Conservation (phyloP, 2,329 filamentous ascomycete genomes). For the Neonectria ditissima region DNA sequence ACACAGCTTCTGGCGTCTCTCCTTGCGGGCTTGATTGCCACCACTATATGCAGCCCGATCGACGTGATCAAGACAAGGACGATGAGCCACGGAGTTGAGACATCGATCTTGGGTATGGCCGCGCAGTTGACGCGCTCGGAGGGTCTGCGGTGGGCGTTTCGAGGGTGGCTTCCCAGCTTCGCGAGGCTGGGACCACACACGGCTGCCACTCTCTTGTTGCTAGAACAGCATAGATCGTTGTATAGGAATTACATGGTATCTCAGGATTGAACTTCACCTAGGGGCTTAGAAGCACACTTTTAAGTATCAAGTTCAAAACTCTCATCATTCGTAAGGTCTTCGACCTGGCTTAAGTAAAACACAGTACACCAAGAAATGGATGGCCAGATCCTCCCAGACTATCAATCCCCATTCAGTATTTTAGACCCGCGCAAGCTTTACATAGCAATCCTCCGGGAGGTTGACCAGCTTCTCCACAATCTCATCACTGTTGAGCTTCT, state of each 20-base stretch:
- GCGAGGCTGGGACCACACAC: conserved; percentile 27
- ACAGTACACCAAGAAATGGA: conserved; percentile 8
- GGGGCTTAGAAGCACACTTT: neutral
- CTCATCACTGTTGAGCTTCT: conserved; percentile 33
- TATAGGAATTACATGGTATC: conserved; percentile 9
- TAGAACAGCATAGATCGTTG: conserved; percentile 24
- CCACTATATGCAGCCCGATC: conserved; percentile 30
- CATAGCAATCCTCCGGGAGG: conserved; percentile 43
- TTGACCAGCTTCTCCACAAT: conserved; percentile 42
- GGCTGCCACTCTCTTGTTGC: conserved; percentile 24
- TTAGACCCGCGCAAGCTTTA: conserved; percentile 36
- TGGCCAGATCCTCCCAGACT: neutral
- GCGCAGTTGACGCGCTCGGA: conserved; percentile 22
- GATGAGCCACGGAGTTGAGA: conserved; percentile 19
- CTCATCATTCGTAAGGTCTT: neutral
- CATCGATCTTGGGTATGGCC: conserved; percentile 13
- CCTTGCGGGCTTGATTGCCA: conserved; percentile 27
- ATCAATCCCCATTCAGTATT: too few species aligned
- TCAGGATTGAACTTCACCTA: neutral
- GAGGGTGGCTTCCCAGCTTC: conserved; percentile 30
- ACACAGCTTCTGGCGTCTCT: conserved; percentile 25
- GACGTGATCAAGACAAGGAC: conserved; percentile 29
- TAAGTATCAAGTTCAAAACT: neutral
- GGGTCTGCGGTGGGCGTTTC: conserved; percentile 25
- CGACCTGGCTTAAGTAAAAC: neutral